A percentile compares a stretch with the other conserved stretches of the same genome.
Evolutionary conservation across 1,284 basidiomycete genomes (phyloP).

Genomic region (Coniophora puteana): DNA sequence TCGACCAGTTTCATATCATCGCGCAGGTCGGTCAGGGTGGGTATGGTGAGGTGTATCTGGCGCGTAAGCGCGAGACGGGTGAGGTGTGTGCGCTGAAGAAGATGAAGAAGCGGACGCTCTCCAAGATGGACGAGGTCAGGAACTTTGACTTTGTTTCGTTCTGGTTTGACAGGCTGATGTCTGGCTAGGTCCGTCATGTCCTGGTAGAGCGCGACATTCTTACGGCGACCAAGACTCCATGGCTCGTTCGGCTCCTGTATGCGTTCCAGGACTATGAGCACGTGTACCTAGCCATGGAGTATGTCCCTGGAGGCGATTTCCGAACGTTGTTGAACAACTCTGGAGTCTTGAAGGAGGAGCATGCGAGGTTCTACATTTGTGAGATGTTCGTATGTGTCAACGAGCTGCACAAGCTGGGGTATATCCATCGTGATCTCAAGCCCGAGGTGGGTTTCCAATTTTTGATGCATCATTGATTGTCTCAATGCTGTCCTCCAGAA

Average conservation of each 20-base stretch:
- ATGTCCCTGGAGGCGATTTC: conserved; percentile 96
- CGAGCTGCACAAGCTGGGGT: conserved; percentile 92
- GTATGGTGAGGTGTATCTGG: conserved; percentile 93
- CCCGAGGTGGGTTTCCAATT: conserved; percentile 71
- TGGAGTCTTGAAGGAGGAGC: conserved; percentile 93
- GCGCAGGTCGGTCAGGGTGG: conserved; percentile 97
- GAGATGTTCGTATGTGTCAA: conserved; percentile 94
- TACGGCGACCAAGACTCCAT: conserved; percentile 92
- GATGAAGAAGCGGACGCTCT: conserved; percentile 89
- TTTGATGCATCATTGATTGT: not conserved
- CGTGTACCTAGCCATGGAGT: conserved; percentile 98
- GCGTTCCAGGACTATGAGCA: conserved; percentile 89
- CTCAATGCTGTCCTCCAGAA: conserved; percentile 57
- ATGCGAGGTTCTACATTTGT: conserved; percentile 91
- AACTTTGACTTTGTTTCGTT: not conserved
- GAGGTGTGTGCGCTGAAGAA: conserved; percentile 96
- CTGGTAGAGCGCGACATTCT: conserved; percentile 96
- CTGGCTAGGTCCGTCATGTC: conserved; percentile 79
- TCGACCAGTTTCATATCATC: conserved; percentile 94
- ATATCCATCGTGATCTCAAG: conserved; percentile 97
- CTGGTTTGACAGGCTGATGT: conserved; percentile 7
- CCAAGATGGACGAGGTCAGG: conserved; percentile 93
- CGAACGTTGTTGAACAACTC: conserved; percentile 94
- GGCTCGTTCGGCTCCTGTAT: conserved; percentile 90
- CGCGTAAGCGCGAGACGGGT: conserved; percentile 87